Base-by-base conservation (phyloP, 2,329 filamentous ascomycete species). In the Aspergillus spinulosporus region DNA sequence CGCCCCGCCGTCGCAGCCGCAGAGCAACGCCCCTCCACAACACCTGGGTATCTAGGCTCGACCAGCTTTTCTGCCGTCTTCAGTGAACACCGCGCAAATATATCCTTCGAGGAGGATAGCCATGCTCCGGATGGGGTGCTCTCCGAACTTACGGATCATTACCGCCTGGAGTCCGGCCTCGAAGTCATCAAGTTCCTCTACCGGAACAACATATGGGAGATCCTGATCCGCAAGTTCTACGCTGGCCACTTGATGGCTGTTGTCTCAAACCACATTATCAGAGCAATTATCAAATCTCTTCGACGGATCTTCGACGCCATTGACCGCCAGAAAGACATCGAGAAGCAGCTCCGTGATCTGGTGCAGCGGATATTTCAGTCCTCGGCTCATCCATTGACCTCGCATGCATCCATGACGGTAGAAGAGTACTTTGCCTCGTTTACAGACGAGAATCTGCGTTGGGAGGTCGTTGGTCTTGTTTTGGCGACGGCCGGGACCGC, bases 401-500 rank as follows among this genome's bases (percentile, higher is more conserved):
- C 62, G 1, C 62, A 69, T 44, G 57, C 59, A 31, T 57, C 60
- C 0, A 72, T 72, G 69, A 68, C 66, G 1, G 57, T 68, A 2
- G 59, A 67, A n/a, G 68, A 72, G 6, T 73, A 73, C 48, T 67
- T 62, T 44, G 56, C 59, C 4, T 64, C 66, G 0, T 68, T 71
- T 36, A 68, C 64, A 1, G 68, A 64, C 4, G 46, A 60, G 3
- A 73, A 73, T 46, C 61, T 71, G 26, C 71, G 75, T 8, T 77
- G 75, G 75, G 76, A 77, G 47, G 72, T 72, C 0, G 48, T 78
- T 1, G 74, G 72, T 1, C 64, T 74, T 39, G 70, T 78, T 7
- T 67, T 78, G 15, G 66, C 73, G 3, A 65, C 71, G n/a, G 66
- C 72, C 9, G 71, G 72, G n/a, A 65, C 73, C 57, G 68, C 74